Percentiles rank a stretch among this genome's conserved stretches.
Evolutionary conservation across 192 early-diverging fungal species (phyloP).

Genomic region (Rhizoclosmatium globosum): DNA sequence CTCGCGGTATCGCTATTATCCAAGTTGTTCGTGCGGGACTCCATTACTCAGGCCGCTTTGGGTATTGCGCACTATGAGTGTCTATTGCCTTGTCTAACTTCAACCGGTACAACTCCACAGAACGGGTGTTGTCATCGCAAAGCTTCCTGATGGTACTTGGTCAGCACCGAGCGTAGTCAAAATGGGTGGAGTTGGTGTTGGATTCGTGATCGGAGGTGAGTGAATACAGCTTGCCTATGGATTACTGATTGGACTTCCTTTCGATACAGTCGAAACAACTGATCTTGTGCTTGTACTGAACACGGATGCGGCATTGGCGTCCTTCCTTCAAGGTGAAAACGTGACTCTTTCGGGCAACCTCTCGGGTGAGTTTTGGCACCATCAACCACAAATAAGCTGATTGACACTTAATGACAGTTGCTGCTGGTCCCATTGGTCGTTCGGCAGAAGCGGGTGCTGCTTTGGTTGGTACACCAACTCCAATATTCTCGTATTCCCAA

Average conservation of each 20-base stretch:
- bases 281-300: slow-evolving; percentile 92
- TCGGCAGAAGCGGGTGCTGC: slow-evolving; percentile 67
- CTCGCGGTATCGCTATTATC: slow-evolving; percentile 87
- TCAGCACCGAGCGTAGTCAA: slow-evolving; percentile 86
- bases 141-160: slow-evolving; percentile 74
- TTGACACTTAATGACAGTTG: slow-evolving; percentile 12
- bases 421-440: slow-evolving; percentile 45
- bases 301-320: slow-evolving; percentile 79
- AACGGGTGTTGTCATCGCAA: slow-evolving; percentile 90
- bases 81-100: no score
- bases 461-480: slow-evolving; percentile 70
- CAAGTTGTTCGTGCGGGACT: slow-evolving; percentile 91
- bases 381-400: slow-evolving; percentile 39
- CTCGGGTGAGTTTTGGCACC: slow-evolving; percentile 1
- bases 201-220: slow-evolving; percentile 82
- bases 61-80: slow-evolving; percentile 31
- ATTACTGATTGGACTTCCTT: neutral
- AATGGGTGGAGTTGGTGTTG: slow-evolving; percentile 82
- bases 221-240: no score
- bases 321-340: slow-evolving; percentile 87
- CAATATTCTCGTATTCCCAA: slow-evolving; percentile 93
- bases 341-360: slow-evolving; percentile 4
- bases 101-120: no score
- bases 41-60: slow-evolving; percentile 80
- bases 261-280: slow-evolving; percentile 71